A percentile compares a stretch with the other conserved stretches of the same genome.
These are phyloP conservation scores for Monascus purpureus DNA, from an alignment of 495 filamentous ascomycete species.

Conservation along the genomic window DNA sequence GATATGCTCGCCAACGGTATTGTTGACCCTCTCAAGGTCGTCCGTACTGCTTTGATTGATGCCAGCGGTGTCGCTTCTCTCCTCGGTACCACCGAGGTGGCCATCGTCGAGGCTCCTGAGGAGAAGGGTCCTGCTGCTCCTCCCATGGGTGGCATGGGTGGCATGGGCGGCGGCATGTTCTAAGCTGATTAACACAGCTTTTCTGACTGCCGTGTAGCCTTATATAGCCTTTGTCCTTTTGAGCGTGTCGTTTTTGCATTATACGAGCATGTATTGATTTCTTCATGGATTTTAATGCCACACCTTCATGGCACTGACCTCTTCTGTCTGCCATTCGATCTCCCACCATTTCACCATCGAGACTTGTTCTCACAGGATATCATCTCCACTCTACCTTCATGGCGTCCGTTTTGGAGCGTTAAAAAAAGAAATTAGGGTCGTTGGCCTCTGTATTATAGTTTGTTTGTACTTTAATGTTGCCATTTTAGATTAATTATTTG, in stretches of 20 bases:
- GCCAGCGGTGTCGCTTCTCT: constrained; percentile 93
- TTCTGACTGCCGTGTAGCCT: constrained; percentile 4
- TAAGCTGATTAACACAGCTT: constrained; percentile 14
- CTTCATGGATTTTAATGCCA: constrained; percentile 9
- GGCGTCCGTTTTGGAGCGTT: not conserved
- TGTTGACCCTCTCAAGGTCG: constrained; percentile 97
- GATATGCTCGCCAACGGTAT: constrained; percentile 97
- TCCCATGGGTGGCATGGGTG: constrained; percentile 46
- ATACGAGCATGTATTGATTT: constrained; percentile 22
- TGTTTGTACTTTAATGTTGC: no score
- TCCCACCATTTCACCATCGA: not conserved
- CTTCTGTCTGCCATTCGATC: not conserved
- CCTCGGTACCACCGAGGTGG: constrained; percentile 94
- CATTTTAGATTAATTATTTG: no score
- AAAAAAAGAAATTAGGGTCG: no score
- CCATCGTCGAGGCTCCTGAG: constrained; percentile 89
- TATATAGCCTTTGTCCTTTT: constrained; percentile 9
- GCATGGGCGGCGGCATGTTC: constrained; percentile 41
- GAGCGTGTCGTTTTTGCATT: constrained; percentile 32
- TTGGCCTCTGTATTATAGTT: no score
- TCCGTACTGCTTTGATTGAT: constrained; percentile 87
- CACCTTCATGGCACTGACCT: constrained; percentile 6
- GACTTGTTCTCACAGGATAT: not conserved
- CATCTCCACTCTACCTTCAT: constrained; percentile 1
- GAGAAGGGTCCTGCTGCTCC: constrained; percentile 56